phyloP scores from a whole-genome alignment of 2,329 filamentous ascomycete genomes.

The Sporothrix mexicana region DNA sequence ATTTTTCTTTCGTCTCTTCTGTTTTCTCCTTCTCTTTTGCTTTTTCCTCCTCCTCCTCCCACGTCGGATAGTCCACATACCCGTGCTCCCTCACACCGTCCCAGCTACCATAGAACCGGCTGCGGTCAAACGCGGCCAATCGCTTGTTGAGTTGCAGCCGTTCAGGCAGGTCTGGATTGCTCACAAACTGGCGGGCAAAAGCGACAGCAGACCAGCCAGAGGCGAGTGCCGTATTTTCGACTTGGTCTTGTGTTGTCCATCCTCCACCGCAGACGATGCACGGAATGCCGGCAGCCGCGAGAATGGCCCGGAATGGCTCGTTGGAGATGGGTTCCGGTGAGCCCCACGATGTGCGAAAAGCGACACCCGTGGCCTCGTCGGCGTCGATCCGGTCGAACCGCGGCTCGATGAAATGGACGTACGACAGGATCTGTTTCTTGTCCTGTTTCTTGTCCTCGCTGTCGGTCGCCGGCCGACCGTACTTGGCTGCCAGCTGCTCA shows the following conservation, averaged over 20 bases:
- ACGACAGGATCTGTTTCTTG: neutral
- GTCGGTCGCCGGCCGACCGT: neutral
- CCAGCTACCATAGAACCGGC: slow-evolving; percentile 28
- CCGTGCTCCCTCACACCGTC: slow-evolving; percentile 25
- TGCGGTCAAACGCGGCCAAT: slow-evolving; percentile 13
- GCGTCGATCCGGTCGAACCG: slow-evolving; percentile 26
- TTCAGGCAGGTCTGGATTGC: slow-evolving; percentile 25
- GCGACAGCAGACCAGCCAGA: neutral
- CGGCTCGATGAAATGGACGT: slow-evolving; percentile 28
- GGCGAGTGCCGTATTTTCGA: neutral
- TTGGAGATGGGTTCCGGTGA: slow-evolving; percentile 21
- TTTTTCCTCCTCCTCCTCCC: slow-evolving; percentile 14
- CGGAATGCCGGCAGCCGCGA: slow-evolving; percentile 1
- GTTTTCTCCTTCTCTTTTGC: neutral
- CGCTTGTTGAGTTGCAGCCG: slow-evolving; percentile 18
- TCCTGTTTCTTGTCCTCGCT: neutral
- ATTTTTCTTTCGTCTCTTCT: neutral
- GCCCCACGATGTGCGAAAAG: slow-evolving; percentile 24
- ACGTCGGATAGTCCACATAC: slow-evolving; percentile 26
- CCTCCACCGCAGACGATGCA: slow-evolving; percentile 24
- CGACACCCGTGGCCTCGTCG: neutral
- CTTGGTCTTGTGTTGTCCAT: neutral
- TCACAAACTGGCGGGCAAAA: slow-evolving; percentile 25
- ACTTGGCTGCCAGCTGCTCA: neutral
- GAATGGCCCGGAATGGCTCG: slow-evolving; percentile 22